A percentile compares a stretch with the other conserved stretches of the same genome.
phyloP scores from a whole-genome alignment of 1,139 yeast species.

The Scheffersomyces segobiensis region DNA sequence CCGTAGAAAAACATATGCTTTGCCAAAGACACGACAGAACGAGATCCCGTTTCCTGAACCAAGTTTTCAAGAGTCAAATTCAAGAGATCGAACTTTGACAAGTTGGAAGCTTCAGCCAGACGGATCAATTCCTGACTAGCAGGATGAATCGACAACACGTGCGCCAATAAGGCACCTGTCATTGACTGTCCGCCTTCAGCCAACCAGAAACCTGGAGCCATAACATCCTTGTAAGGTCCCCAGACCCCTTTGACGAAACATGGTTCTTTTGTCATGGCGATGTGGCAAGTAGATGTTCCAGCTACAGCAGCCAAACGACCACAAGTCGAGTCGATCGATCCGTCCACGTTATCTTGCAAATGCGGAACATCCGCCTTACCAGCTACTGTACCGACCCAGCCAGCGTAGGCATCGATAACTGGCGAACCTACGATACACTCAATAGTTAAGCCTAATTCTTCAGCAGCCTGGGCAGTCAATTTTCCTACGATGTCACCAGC shows the following conservation, averaged over 20 bases:
- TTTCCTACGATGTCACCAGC: constrained; percentile 91
- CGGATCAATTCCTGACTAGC: constrained; percentile 72
- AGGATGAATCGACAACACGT: constrained; percentile 87
- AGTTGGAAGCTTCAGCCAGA: constrained; percentile 60
- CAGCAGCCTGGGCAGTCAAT: constrained; percentile 67
- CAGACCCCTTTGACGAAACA: constrained; percentile 95
- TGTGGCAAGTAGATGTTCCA: constrained; percentile 96
- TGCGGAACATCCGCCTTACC: constrained; percentile 66
- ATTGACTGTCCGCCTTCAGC: constrained; percentile 99
- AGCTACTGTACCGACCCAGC: constrained; percentile 98
- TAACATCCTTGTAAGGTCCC: constrained; percentile 96
- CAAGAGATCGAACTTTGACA: constrained; percentile 79
- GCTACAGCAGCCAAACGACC: constrained; percentile 97
- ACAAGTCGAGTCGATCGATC: constrained; percentile 58
- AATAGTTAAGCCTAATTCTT: constrained; percentile 77
- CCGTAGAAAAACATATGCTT: constrained; percentile 90
- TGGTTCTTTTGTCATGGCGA: constrained; percentile 81
- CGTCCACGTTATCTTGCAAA: constrained; percentile 29
- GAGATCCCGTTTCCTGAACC: constrained; percentile 52
- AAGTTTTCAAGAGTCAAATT: constrained; percentile 72
- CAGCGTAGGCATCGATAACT: constrained; percentile 97
- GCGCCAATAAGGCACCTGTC: constrained; percentile 91
- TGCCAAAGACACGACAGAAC: constrained; percentile 79
- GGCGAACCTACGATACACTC: constrained; percentile 89
- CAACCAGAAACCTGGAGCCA: constrained; percentile 87